Evolutionary conservation across 352 stramenopile genomes (phyloP).

Genomic region (Phytophthora cajani): DNA sequence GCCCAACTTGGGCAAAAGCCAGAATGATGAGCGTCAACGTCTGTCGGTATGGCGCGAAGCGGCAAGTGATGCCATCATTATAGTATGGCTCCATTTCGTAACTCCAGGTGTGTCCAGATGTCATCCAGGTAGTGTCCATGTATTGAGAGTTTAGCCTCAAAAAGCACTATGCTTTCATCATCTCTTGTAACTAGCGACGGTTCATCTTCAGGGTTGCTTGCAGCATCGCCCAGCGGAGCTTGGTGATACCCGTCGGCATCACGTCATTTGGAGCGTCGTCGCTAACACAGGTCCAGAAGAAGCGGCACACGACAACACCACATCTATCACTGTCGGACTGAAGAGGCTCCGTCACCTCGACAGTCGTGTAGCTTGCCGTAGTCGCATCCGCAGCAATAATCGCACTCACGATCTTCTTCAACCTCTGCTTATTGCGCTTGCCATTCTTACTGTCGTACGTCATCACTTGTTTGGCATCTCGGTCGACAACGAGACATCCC

Average conservation of each 20-base stretch:
- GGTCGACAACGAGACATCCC: slow-evolving; percentile 1
- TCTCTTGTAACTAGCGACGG: background rate
- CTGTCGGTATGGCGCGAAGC: background rate
- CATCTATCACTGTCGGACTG: slow-evolving; percentile 16
- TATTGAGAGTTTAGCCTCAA: slow-evolving; percentile 10
- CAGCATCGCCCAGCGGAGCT: slow-evolving; percentile 8
- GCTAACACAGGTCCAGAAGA: slow-evolving; percentile 10
- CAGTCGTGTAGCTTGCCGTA: background rate
- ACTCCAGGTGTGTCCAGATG: slow-evolving; percentile 7
- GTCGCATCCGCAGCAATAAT: background rate
- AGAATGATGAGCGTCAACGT: background rate
- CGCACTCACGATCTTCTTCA: background rate
- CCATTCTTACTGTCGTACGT: slow-evolving; percentile 14
- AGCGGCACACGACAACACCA: slow-evolving; percentile 13
- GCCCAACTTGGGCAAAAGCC: no score
- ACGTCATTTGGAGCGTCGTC: slow-evolving; percentile 3
- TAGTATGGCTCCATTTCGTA: background rate
- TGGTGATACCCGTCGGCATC: background rate
- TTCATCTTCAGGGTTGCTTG: slow-evolving; percentile 1
- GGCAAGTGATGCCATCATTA: no score
- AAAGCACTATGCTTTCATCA: background rate
- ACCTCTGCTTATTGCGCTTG: slow-evolving; percentile 5
- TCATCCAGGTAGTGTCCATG: slow-evolving; percentile 8
- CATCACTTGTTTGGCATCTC: slow-evolving; percentile 1
- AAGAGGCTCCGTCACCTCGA: slow-evolving; percentile 2